These are phyloP conservation scores for Neoboletus subvelutipes DNA, from an alignment of 768 basidiomycete genomes.

Conservation along the genomic window DNA sequence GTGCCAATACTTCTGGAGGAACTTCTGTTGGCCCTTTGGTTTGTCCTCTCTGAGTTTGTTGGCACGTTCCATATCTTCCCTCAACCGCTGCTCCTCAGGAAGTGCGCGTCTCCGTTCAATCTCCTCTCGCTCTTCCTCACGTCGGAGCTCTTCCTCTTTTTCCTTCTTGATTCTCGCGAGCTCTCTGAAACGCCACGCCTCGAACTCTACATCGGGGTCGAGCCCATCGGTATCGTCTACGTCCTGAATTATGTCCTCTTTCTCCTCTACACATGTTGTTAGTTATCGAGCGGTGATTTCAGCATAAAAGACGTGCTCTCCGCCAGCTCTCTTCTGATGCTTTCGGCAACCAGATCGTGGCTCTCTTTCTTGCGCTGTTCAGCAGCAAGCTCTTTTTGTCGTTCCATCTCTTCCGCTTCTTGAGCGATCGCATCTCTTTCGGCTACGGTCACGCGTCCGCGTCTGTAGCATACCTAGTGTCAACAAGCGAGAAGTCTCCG, in stretches of 20 bases:
- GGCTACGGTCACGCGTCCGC: constrained; percentile 68
- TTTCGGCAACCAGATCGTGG: constrained; percentile 92
- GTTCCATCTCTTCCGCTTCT: constrained; percentile 73
- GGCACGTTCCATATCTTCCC: constrained; percentile 88
- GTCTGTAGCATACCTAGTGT: constrained; percentile 43
- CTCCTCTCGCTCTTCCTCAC: constrained; percentile 87
- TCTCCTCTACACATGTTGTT: constrained; percentile 65
- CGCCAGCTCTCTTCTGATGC: constrained; percentile 84
- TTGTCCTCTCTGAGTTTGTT: constrained; percentile 82
- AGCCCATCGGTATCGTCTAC: constrained; percentile 94
- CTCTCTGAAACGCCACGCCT: constrained; percentile 94
- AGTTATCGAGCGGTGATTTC: neutral
- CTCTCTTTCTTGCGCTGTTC: constrained; percentile 86
- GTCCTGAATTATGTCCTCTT: constrained; percentile 77
- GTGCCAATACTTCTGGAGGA: constrained; percentile 98
- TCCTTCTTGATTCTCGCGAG: constrained; percentile 91
- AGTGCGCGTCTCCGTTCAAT: constrained; percentile 87
- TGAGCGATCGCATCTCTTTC: constrained; percentile 66
- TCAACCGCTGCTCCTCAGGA: constrained; percentile 89
- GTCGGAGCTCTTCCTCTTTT: constrained; percentile 79
- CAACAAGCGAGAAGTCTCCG: neutral
- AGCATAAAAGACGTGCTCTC: constrained; percentile 63
- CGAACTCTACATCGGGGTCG: constrained; percentile 88
- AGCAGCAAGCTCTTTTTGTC: constrained; percentile 68
- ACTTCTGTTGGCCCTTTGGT: constrained; percentile 87